Evolutionary conservation across 2,329 filamentous ascomycete species (phyloP).

Genomic region (Cyclaneusma minus): DNA sequence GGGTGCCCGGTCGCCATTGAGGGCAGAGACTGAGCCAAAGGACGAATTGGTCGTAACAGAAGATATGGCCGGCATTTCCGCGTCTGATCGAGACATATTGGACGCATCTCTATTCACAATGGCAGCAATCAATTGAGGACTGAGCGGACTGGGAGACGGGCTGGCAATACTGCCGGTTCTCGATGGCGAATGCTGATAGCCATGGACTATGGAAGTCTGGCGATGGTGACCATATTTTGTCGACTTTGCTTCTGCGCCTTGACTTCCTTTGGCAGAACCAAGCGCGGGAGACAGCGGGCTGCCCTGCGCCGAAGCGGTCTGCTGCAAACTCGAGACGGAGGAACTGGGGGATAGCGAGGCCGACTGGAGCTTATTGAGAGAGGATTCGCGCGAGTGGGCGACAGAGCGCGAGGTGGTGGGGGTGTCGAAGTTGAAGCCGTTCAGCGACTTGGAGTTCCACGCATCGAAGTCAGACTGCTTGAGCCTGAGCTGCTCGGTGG

Average conservation of each 20-base stretch:
- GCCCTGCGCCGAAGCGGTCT: too few relatives aligned
- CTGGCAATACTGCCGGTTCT: constrained; percentile 79
- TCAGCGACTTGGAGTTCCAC: too few relatives aligned
- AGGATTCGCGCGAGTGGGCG: constrained; percentile 1
- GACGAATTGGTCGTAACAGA: constrained; percentile 9
- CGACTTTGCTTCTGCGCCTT: too few relatives aligned
- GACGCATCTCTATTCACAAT: constrained; percentile 14
- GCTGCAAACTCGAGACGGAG: too few relatives aligned
- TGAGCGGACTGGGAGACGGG: constrained; percentile 69
- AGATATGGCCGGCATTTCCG: constrained; percentile 11
- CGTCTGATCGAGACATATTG: constrained; percentile 11
- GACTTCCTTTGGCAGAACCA: too few relatives aligned
- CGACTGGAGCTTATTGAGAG: constrained; percentile 10
- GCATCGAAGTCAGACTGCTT: too few relatives aligned
- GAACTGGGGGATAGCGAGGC: constrained; percentile 7
- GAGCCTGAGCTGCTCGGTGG: too few relatives aligned
- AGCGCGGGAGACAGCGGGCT: too few relatives aligned
- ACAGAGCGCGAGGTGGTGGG: constrained; percentile 1
- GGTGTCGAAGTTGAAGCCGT: too few relatives aligned
- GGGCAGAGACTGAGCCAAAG: constrained; percentile 15
- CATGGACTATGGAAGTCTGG: constrained; percentile 94
- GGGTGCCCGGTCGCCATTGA: constrained; percentile 17
- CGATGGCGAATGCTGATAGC: constrained; percentile 79
- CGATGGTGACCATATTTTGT: constrained; percentile 83
- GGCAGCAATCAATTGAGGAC: constrained; percentile 66